Evolutionary conservation across 257 asterid genomes (phyloP).

Genomic region (Nicotiana benthamiana): DNA sequence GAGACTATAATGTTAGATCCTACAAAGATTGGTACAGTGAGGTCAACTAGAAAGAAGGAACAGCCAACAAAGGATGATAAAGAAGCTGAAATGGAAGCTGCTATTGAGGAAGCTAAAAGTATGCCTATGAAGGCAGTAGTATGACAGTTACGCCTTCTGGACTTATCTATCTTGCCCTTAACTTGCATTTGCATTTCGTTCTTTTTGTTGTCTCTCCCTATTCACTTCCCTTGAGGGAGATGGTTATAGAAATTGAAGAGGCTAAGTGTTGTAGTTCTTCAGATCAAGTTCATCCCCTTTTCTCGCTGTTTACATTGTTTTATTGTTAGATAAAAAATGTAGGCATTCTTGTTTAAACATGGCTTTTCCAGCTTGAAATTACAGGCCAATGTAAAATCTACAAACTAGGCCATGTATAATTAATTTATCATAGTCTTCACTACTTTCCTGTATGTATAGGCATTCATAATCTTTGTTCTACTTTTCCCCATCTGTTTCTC

Average conservation of each 20-base stretch:
- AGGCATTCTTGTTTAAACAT: not conserved
- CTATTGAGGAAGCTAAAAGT: slow-evolving; percentile 54
- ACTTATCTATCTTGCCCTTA: not conserved
- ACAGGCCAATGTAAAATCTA: slow-evolving; percentile 1
- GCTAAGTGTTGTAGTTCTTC: not conserved
- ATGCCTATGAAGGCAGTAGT: slow-evolving; percentile 24
- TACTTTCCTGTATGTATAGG: not conserved
- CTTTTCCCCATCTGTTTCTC: not conserved
- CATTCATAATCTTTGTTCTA: not conserved
- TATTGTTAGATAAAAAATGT: not conserved
- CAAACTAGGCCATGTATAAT: not conserved
- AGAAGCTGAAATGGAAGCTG: slow-evolving; percentile 59
- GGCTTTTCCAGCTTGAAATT: not conserved
- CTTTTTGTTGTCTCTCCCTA: not conserved
- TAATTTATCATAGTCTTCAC: not conserved
- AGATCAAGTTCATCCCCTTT: not conserved
- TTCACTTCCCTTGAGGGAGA: not conserved
- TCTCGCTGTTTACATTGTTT: not conserved
- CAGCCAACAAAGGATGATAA: slow-evolving; percentile 41
- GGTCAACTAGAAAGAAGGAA: slow-evolving; percentile 44
- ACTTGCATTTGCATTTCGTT: slow-evolving; percentile 27
- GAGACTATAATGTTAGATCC: slow-evolving; percentile 98
- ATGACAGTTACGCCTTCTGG: slow-evolving; percentile 3
- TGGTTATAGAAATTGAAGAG: not conserved
- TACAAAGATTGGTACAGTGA: slow-evolving; percentile 72